Evolutionary conservation across 2,329 filamentous ascomycete species (phyloP).

Genomic region (Harringtonia lauricola): DNA sequence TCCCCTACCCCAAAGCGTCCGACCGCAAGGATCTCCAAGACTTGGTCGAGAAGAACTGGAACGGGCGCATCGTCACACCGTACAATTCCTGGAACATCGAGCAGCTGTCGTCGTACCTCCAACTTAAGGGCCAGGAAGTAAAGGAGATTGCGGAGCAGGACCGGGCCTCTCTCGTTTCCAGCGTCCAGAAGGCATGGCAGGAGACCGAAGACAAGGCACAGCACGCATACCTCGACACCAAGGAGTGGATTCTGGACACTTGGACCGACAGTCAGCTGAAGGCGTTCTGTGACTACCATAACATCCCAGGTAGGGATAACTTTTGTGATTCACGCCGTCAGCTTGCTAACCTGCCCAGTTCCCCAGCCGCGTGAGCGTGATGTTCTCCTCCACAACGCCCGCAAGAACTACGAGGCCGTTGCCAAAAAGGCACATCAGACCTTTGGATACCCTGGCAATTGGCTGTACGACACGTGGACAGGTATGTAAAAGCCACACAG

Average conservation of each 20-base stretch:
- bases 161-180: slow-evolving; percentile 55
- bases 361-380: slow-evolving; percentile 84
- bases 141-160: slow-evolving; percentile 55
- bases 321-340: neutral
- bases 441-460: slow-evolving; percentile 80
- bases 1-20: slow-evolving; percentile 80
- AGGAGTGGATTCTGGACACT: slow-evolving; percentile 90
- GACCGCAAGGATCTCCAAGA: slow-evolving; percentile 93
- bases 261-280: slow-evolving; percentile 94
- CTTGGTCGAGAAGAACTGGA: slow-evolving; percentile 85
- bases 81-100: slow-evolving; percentile 68
- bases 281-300: slow-evolving; percentile 79
- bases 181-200: slow-evolving; percentile 65
- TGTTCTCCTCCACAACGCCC: slow-evolving; percentile 63
- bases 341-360: slow-evolving; percentile 28
- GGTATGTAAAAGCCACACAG: slow-evolving; percentile 15
- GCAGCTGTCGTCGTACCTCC: slow-evolving; percentile 57
- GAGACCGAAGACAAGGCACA: slow-evolving; percentile 70
- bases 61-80: slow-evolving; percentile 59
- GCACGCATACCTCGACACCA: slow-evolving; percentile 59
- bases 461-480: slow-evolving; percentile 85
- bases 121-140: slow-evolving; percentile 58
- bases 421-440: slow-evolving; percentile 70
- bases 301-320: slow-evolving; percentile 51
- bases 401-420: slow-evolving; percentile 67